Conservation (phyloP, 306 rosid genomes). For the Prinsepia uniflora region DNA sequence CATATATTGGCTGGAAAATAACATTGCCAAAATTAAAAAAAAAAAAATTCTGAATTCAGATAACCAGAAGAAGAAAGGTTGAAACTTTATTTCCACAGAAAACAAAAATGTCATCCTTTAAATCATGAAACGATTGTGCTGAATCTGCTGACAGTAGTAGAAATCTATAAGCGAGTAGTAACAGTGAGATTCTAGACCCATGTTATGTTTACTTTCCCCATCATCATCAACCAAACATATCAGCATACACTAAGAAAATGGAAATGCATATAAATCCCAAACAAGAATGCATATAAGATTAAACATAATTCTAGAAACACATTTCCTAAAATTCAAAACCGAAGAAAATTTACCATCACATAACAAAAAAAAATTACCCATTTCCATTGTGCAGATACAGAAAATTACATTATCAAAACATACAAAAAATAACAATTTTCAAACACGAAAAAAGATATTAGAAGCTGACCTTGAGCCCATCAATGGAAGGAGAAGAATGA, state of each 20-base stretch:
- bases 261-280: not conserved
- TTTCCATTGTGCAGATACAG: not conserved
- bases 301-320: not conserved
- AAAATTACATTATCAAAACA: too few relatives aligned
- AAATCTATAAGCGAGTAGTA: too few relatives aligned
- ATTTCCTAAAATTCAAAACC: not conserved
- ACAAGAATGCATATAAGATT: not conserved
- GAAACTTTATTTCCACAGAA: not conserved
- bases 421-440: not conserved
- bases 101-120: not conserved
- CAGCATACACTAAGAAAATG: not conserved
- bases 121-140: not conserved
- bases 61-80: not conserved
- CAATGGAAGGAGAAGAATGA: conserved; percentile 24
- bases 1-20: not conserved
- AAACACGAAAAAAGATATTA: not conserved
- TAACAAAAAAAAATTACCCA: not conserved
- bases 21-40: not conserved
- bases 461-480: conserved; percentile 42
- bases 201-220: not conserved
- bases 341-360: not conserved
- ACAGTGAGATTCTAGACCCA: not conserved
- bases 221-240: not conserved
- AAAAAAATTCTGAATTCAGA: not conserved
- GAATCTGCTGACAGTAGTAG: not conserved